phyloP scores from a whole-genome alignment of 257 asterid species.

The Solanum commersonii region DNA sequence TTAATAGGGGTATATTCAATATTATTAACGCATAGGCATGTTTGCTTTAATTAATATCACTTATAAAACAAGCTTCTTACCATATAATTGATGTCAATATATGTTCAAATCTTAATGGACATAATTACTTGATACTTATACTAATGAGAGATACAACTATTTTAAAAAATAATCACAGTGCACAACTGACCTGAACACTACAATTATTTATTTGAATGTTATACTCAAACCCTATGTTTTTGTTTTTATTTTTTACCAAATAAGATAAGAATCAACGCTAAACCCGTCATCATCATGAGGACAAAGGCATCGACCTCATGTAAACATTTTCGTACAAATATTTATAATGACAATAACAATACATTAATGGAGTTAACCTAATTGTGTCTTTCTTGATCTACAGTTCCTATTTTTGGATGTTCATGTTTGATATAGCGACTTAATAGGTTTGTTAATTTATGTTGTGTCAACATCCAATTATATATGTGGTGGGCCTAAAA shows the following conservation, averaged over 20 bases:
- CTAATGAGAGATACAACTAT: not conserved
- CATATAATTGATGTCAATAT: not conserved
- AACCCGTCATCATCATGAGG: not conserved
- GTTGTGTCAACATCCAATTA: not conserved
- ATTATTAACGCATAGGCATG: not conserved
- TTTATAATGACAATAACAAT: not conserved
- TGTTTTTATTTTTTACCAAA: not conserved
- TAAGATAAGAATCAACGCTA: not conserved
- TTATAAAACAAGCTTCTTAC: not conserved
- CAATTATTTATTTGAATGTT: not conserved
- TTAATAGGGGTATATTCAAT: not conserved
- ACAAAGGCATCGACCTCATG: not conserved
- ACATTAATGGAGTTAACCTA: not conserved
- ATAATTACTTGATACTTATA: not conserved
- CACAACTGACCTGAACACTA: not conserved
- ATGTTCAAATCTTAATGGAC: not conserved
- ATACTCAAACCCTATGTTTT: not conserved
- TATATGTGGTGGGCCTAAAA: not conserved
- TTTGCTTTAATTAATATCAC: not conserved
- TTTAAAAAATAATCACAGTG: too few species aligned
- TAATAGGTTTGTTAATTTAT: not conserved
- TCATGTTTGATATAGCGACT: not conserved
- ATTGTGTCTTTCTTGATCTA: not conserved
- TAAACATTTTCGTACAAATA: not conserved
- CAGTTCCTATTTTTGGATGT: not conserved